A percentile compares a stretch with the other conserved stretches of the same genome.
Evolutionary conservation across 306 rosid species (phyloP).

Genomic region (Cicer yamashitae): DNA sequence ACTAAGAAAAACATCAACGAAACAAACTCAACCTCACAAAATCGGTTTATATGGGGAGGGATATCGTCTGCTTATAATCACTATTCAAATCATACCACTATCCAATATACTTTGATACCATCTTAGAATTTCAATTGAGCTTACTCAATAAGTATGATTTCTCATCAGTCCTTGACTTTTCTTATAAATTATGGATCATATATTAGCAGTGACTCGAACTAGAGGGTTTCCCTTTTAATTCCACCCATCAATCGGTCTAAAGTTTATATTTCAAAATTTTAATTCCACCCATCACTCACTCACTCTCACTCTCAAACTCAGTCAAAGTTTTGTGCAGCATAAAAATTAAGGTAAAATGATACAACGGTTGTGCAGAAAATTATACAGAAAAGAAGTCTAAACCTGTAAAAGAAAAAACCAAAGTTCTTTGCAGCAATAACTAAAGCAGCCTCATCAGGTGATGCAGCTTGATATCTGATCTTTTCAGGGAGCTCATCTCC

Average conservation of each 20-base stretch:
- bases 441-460: constrained; percentile 84
- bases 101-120: too few species aligned
- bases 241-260: neutral
- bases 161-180: neutral
- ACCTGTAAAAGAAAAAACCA: constrained; percentile 98
- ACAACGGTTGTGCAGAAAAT: neutral
- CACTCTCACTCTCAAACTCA: too few species aligned
- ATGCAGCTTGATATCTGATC: constrained; percentile 88
- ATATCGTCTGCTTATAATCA: too few species aligned
- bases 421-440: constrained; percentile 82
- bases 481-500: constrained; percentile 82
- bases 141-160: neutral
- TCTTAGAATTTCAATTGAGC: too few species aligned
- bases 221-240: neutral
- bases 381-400: constrained; percentile 35
- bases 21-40: too few species aligned
- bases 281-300: too few species aligned
- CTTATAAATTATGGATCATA: neutral
- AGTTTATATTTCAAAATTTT: neutral
- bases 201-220: neutral
- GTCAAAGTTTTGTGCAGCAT: neutral
- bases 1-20: too few species aligned
- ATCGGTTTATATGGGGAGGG: too few species aligned
- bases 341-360: constrained; percentile 18
- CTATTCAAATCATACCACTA: too few species aligned